A percentile compares a stretch with the other conserved stretches of the same genome.
Conservation (phyloP, 1,284 basidiomycete genomes). For the Taiwanofungus camphoratus region DNA sequence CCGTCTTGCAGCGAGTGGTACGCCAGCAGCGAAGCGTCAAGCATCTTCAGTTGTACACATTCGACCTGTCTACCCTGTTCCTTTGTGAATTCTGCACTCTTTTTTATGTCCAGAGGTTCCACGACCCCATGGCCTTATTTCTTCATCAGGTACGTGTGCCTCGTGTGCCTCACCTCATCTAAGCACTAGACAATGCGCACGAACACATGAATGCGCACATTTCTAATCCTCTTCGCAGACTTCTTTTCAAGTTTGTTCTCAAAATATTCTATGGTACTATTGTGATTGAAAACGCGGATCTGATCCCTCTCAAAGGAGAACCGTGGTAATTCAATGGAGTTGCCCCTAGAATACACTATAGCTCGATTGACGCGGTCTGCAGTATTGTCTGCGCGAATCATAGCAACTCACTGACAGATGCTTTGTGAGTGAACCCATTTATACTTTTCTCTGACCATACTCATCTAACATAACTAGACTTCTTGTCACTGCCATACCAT, state of each 20-base stretch:
- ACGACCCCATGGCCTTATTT: constrained; percentile 64
- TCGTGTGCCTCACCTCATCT: not conserved
- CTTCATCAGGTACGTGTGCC: constrained; percentile 47
- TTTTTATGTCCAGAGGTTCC: constrained; percentile 38
- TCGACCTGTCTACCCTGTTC: too few relatives aligned
- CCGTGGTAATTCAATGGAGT: constrained; percentile 59
- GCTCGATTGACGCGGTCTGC: not conserved
- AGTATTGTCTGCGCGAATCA: constrained; percentile 77
- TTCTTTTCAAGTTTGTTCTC: constrained; percentile 72
- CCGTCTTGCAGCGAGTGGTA: too few relatives aligned
- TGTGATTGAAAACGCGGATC: constrained; percentile 73
- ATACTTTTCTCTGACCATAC: not conserved
- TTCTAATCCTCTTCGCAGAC: constrained; percentile 29
- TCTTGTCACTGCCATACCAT: constrained; percentile 64
- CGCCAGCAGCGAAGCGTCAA: too few relatives aligned
- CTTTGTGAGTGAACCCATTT: constrained; percentile 54
- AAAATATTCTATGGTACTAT: constrained; percentile 86
- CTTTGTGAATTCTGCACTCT: not conserved
- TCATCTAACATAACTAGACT: constrained; percentile 36
- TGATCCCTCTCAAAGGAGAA: constrained; percentile 63
- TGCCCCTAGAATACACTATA: constrained; percentile 1
- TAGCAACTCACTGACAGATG: constrained; percentile 81
- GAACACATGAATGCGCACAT: not conserved
- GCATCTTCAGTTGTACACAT: too few relatives aligned
- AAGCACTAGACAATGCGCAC: not conserved